phyloP scores from a whole-genome alignment of 2,329 filamentous ascomycete species.

The Geoglossum cookeanum region DNA sequence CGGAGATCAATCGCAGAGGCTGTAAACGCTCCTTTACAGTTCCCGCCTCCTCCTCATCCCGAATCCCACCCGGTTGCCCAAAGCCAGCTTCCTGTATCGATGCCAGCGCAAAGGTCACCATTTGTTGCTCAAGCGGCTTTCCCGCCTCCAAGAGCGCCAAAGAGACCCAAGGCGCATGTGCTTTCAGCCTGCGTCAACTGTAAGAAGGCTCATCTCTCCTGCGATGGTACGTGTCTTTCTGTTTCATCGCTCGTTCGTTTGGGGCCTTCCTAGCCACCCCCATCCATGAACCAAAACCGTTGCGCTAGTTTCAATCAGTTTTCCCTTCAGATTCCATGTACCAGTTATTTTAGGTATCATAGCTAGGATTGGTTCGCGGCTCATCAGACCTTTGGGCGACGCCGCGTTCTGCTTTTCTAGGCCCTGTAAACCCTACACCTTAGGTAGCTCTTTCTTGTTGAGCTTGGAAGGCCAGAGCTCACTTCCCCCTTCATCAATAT shows the following conservation, averaged over 20 bases:
- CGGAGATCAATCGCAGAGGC: background rate
- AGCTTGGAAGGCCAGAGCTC: background rate
- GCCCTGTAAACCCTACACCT: background rate
- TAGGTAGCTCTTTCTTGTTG: background rate
- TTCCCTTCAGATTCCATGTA: no score
- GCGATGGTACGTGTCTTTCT: constrained; percentile 21
- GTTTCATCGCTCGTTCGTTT: constrained; percentile 1
- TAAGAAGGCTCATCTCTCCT: constrained; percentile 60
- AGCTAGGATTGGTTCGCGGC: no score
- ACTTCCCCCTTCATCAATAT: background rate
- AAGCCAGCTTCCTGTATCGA: constrained; percentile 8
- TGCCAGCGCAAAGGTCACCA: constrained; percentile 12
- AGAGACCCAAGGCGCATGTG: constrained; percentile 48
- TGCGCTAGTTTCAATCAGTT: no score
- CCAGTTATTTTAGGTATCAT: no score
- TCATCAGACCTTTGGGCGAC: no score
- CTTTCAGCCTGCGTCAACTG: constrained; percentile 73
- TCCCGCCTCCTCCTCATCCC: constrained; percentile 6
- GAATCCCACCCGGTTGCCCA: background rate
- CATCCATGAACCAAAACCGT: background rate
- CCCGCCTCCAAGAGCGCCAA: constrained; percentile 7
- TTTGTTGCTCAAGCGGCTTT: constrained; percentile 12
- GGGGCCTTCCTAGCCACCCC: background rate
- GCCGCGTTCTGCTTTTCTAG: no score
- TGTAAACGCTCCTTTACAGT: constrained; percentile 6